Percentiles rank a stretch among this genome's conserved stretches.
These are phyloP conservation scores for Penicillium sp. DNA, from an alignment of 2,329 filamentous ascomycete genomes.

Conservation along the genomic window DNA sequence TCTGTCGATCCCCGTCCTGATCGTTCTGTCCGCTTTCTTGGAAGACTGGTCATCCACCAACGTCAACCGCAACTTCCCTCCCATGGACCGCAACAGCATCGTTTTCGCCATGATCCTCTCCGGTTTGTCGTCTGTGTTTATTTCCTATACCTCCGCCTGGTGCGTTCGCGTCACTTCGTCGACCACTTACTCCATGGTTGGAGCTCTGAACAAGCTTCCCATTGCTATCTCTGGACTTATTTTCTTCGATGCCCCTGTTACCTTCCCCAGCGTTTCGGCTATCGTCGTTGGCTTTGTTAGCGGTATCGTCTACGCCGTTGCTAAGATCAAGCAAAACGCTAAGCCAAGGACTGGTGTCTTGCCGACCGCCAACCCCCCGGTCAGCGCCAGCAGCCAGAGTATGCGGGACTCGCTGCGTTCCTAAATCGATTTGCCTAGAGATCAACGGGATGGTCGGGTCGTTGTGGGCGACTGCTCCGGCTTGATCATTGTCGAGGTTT, in stretches of 20 bases:
- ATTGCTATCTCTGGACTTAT: conserved; percentile 84
- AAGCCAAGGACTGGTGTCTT: conserved; percentile 59
- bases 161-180: conserved; percentile 95
- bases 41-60: conserved; percentile 91
- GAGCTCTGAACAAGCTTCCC: conserved; percentile 93
- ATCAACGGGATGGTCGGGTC: no score
- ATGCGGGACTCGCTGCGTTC: conserved; percentile 75
- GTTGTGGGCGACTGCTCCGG: no score
- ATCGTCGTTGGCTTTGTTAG: conserved; percentile 86
- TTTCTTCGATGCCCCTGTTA: conserved; percentile 92
- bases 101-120: conserved; percentile 88
- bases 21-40: conserved; percentile 68
- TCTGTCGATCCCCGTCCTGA: conserved; percentile 83
- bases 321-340: conserved; percentile 71
- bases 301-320: conserved; percentile 79
- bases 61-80: conserved; percentile 80
- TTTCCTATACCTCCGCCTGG: conserved; percentile 99
- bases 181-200: conserved; percentile 98
- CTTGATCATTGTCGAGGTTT: no score
- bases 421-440: no score
- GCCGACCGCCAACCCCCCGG: conserved; percentile 60
- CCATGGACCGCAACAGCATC: conserved; percentile 67
- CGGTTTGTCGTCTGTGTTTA: conserved; percentile 85
- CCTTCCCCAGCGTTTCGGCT: conserved; percentile 80
- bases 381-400: conserved; percentile 87